Percentiles rank a stretch among this genome's conserved stretches.
Evolutionary conservation across 1,284 basidiomycete species (phyloP).

Genomic region (Boletus austroedulis): DNA sequence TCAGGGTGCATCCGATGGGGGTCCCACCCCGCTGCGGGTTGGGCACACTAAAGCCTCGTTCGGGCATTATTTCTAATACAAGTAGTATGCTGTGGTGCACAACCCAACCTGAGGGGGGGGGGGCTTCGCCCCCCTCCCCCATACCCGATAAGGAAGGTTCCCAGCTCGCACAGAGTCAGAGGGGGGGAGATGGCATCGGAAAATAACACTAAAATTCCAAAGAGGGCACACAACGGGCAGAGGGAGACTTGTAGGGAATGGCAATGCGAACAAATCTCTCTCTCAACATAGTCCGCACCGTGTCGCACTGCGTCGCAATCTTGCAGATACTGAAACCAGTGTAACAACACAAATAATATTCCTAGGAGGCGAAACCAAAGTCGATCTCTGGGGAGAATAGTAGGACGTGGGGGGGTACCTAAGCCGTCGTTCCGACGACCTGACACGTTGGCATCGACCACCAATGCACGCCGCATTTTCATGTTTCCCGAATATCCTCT

Average conservation of each 20-base stretch:
- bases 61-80: no score
- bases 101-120: no score
- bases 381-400: background rate
- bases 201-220: background rate
- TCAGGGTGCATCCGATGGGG: no score
- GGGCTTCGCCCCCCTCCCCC: no score
- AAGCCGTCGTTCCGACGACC: no score
- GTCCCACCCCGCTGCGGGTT: no score
- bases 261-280: background rate
- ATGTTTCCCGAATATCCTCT: background rate
- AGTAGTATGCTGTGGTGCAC: no score
- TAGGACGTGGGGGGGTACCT: background rate
- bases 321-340: background rate
- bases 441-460: background rate
- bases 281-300: background rate
- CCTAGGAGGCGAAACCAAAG: background rate
- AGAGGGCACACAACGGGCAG: background rate
- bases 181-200: background rate
- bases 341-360: background rate
- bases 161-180: background rate
- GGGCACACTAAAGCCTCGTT: no score
- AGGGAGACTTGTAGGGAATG: background rate
- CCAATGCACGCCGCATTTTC: background rate
- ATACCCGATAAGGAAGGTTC: background rate
- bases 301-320: background rate